phyloP scores from a whole-genome alignment of 2,329 filamentous ascomycete species.

The Thielaviopsis populi region DNA sequence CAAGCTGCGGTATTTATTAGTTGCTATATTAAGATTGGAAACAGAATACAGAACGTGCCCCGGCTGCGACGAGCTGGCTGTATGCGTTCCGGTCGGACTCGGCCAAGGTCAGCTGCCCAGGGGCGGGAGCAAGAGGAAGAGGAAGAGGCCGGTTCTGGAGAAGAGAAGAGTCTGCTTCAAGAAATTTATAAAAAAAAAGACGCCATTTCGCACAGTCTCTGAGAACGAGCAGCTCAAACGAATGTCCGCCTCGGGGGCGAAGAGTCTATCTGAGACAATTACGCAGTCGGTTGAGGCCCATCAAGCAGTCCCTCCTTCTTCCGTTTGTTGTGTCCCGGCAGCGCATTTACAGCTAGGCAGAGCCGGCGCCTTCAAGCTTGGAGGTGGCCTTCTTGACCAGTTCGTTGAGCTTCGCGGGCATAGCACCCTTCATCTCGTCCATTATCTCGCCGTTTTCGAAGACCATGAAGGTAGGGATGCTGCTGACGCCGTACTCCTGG shows the following conservation, averaged over 20 bases:
- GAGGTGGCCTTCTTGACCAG: constrained; percentile 17
- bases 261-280: no score
- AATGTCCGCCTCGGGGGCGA: no score
- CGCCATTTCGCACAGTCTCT: no score
- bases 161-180: not conserved
- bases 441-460: constrained; percentile 36
- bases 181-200: no score
- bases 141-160: not conserved
- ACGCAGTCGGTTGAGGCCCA: no score
- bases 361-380: constrained; percentile 20
- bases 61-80: not conserved
- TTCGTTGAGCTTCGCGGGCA: constrained; percentile 15
- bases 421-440: constrained; percentile 18
- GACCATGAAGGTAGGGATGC: constrained; percentile 46
- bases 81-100: not conserved
- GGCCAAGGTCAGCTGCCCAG: not conserved
- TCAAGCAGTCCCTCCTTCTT: no score
- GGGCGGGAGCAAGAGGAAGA: not conserved
- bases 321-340: not conserved
- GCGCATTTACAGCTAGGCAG: not conserved
- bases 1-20: not conserved
- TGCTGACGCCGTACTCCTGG: constrained; percentile 34
- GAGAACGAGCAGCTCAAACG: no score
- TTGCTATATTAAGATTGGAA: not conserved
- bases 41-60: not conserved